phyloP scores from a whole-genome alignment of 2,329 filamentous ascomycete genomes.

The Colletotrichum truncatum region DNA sequence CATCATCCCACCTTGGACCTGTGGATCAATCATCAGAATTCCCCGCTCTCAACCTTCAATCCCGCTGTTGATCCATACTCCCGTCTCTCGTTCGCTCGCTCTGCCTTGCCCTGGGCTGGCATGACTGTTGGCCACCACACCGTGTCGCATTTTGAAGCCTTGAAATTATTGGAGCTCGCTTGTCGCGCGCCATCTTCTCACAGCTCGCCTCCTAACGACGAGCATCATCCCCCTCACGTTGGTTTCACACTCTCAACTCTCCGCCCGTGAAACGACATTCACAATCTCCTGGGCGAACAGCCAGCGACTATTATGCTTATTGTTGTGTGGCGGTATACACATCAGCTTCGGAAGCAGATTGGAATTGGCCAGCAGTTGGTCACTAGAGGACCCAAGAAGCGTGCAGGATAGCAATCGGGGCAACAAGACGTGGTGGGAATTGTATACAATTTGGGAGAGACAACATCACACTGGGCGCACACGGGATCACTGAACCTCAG shows the following conservation, averaged over 20 bases:
- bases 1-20: constrained; percentile 29
- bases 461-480: neutral
- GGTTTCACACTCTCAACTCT: neutral
- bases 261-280: constrained; percentile 1
- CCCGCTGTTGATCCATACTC: constrained; percentile 24
- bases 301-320: constrained; percentile 21
- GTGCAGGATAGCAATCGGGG: constrained; percentile 14
- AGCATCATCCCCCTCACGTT: neutral
- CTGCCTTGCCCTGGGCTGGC: constrained; percentile 16
- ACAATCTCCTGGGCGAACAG: neutral
- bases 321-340: constrained; percentile 20
- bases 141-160: constrained; percentile 3
- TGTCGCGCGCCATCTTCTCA: neutral
- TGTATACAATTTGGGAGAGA: constrained; percentile 7
- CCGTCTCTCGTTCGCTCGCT: constrained; percentile 8
- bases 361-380: neutral
- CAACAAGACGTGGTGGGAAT: constrained; percentile 24
- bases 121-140: constrained; percentile 4
- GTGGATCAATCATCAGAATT: constrained; percentile 29
- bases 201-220: neutral
- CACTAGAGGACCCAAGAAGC: neutral
- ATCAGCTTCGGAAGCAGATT: neutral
- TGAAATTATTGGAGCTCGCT: neutral
- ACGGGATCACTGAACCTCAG: constrained; percentile 4
- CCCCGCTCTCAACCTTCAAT: constrained; percentile 30